Percentiles rank a stretch among this genome's conserved stretches.
Evolutionary conservation across 2,329 filamentous ascomycete genomes (phyloP).

Genomic region (Diaporthe sp.): DNA sequence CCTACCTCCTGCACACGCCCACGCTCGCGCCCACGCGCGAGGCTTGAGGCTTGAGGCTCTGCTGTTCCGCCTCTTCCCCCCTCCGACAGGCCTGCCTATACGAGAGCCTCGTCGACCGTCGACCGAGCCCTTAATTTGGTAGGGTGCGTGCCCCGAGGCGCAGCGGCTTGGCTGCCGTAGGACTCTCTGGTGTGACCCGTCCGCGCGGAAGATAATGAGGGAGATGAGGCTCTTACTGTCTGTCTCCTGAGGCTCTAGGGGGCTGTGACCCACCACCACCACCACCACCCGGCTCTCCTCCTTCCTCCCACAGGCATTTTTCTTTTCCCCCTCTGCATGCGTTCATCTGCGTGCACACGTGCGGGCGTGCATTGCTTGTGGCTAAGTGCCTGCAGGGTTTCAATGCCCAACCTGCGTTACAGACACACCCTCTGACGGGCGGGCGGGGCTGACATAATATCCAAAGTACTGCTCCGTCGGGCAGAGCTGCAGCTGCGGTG

Average conservation of each 20-base stretch:
- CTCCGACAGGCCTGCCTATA: background rate
- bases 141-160: background rate
- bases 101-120: slow-evolving; percentile 12
- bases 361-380: background rate
- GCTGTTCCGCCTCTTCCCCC: background rate
- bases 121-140: background rate
- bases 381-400: slow-evolving; percentile 1
- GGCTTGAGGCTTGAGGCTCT: slow-evolving; percentile 26
- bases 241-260: background rate
- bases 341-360: background rate
- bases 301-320: background rate
- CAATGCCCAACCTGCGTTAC: background rate
- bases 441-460: slow-evolving; percentile 12
- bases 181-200: no score
- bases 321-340: background rate
- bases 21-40: background rate
- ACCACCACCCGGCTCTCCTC: background rate
- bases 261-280: background rate
- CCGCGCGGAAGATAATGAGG: no score
- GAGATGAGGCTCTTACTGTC: background rate
- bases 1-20: background rate
- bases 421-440: background rate
- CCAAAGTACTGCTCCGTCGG: background rate
- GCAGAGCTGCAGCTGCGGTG: slow-evolving; percentile 4
- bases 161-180: slow-evolving; percentile 24